phyloP scores from a whole-genome alignment of 345 rosid genomes.

The Eucalyptus erythrocorys region DNA sequence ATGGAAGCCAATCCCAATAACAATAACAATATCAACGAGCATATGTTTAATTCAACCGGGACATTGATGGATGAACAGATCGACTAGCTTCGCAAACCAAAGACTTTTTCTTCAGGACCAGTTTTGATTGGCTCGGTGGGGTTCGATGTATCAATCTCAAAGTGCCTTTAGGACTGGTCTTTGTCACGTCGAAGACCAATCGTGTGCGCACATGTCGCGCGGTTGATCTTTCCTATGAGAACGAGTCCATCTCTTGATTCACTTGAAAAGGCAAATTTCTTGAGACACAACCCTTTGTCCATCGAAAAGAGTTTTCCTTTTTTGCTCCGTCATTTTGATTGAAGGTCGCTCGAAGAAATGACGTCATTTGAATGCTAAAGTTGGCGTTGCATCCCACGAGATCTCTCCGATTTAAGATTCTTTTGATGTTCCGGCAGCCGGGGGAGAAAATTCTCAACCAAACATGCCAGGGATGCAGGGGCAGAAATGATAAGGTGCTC shows the following conservation, averaged over 20 bases:
- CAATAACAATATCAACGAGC: neutral
- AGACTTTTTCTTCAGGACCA: neutral
- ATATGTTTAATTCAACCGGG: neutral
- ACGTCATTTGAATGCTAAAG: neutral
- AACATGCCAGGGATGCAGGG: neutral
- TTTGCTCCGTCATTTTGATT: neutral
- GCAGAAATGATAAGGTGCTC: neutral
- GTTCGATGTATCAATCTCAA: neutral
- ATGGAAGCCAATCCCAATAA: neutral
- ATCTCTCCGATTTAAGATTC: neutral
- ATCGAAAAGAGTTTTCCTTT: neutral
- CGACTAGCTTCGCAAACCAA: neutral
- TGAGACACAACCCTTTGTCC: neutral
- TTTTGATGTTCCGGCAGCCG: neutral
- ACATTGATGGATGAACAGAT: neutral
- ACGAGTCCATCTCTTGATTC: neutral
- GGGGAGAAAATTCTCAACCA: neutral
- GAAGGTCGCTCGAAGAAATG: neutral
- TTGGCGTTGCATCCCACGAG: neutral
- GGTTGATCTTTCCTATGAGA: neutral
- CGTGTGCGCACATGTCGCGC: too few species aligned
- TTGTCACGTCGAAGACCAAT: neutral
- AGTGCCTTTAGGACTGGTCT: neutral
- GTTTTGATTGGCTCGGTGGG: neutral
- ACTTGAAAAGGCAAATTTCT: neutral